Conservation (phyloP, 1,139 yeast genomes). For the Hyphopichia burtonii region DNA sequence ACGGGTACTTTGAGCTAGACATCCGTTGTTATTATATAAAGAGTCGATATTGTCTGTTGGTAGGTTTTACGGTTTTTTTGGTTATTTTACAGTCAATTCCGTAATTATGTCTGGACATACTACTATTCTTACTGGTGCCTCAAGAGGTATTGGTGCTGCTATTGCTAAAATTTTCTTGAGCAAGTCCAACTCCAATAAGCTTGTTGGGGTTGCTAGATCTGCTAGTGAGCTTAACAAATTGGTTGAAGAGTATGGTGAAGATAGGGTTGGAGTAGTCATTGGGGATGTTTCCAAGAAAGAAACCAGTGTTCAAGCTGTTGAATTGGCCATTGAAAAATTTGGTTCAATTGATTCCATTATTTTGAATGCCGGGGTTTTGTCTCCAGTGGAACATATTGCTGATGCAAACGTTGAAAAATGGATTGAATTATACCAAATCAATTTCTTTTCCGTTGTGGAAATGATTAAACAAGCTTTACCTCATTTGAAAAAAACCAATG, state of each 20-base stretch:
- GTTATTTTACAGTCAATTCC: no score
- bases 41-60: no score
- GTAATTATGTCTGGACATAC: conserved; percentile 2
- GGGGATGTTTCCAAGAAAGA: conserved; percentile 65
- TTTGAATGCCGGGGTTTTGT: conserved; percentile 86
- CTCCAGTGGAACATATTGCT: conserved; percentile 67
- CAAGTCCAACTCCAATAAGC: conserved; percentile 35
- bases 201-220: conserved; percentile 76
- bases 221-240: conserved; percentile 45
- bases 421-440: conserved; percentile 69
- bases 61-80: no score
- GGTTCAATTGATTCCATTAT: conserved; percentile 70
- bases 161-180: conserved; percentile 56
- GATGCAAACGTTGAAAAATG: conserved; percentile 53
- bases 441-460: conserved; percentile 73
- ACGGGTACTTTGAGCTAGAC: no score
- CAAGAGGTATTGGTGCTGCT: conserved; percentile 73
- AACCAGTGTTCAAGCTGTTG: conserved; percentile 41
- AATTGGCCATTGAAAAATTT: conserved; percentile 47
- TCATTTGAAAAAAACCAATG: conserved; percentile 53
- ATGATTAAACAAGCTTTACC: conserved; percentile 61
- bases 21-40: no score
- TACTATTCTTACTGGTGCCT: conserved; percentile 68
- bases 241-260: conserved; percentile 42
- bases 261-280: conserved; percentile 51